Evolutionary conservation across 768 basidiomycete species (phyloP).

Genomic region (Boletus huronensis): DNA sequence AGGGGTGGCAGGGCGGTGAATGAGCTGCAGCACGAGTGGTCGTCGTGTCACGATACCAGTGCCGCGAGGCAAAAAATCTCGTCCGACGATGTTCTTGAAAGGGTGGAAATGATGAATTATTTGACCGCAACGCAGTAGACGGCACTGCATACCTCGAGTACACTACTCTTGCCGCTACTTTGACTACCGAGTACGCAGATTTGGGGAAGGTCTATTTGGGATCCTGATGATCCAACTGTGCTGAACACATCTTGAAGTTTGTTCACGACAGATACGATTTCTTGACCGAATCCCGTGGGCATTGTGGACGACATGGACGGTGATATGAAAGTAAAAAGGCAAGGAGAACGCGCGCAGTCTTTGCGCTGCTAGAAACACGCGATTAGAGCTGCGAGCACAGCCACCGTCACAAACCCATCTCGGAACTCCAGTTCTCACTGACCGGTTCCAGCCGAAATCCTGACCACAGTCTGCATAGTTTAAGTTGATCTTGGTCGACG

Average conservation of each 20-base stretch:
- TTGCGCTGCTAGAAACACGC: constrained; percentile 23
- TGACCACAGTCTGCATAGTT: too few relatives aligned
- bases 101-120: constrained; percentile 7
- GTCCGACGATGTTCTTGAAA: constrained; percentile 89
- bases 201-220: constrained; percentile 85
- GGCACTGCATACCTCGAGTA: constrained; percentile 64
- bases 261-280: constrained; percentile 80
- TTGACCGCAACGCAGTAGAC: neutral
- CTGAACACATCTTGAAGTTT: constrained; percentile 90
- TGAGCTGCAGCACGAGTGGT: constrained; percentile 94
- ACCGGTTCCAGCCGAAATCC: too few relatives aligned
- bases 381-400: constrained; percentile 21
- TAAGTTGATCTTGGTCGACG: neutral
- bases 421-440: too few relatives aligned
- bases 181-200: constrained; percentile 90
- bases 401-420: constrained; percentile 25
- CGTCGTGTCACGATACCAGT: constrained; percentile 98
- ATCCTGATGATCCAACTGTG: constrained; percentile 72
- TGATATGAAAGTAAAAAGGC: constrained; percentile 17
- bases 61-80: constrained; percentile 98
- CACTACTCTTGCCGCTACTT: constrained; percentile 92
- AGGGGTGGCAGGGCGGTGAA: constrained; percentile 67
- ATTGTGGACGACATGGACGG: constrained; percentile 26
- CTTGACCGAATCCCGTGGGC: constrained; percentile 68
- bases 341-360: constrained; percentile 7